These are phyloP conservation scores for Cadophora sp. DNA, from an alignment of 2,329 filamentous ascomycete genomes.

Conservation along the genomic window DNA sequence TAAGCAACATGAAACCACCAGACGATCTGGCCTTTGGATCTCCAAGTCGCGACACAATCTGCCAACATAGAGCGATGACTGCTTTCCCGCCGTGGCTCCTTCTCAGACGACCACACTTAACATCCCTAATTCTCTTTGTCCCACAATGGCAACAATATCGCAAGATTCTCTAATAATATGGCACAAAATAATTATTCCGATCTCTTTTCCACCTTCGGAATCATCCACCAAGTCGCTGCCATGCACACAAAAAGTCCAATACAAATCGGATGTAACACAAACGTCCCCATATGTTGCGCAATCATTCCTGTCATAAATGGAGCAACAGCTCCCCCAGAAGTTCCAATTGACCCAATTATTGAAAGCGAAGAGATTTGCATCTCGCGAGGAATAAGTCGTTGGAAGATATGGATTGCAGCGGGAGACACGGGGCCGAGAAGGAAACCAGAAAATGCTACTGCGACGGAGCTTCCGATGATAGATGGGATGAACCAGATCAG, in stretches of 20 bases:
- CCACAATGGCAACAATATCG: too few relatives aligned
- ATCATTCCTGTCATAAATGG: conserved; percentile 54
- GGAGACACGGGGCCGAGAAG: conserved; percentile 81
- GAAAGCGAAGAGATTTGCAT: conserved; percentile 67
- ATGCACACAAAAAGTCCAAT: conserved; percentile 32
- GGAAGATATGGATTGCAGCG: conserved; percentile 68
- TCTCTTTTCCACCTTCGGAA: conserved; percentile 29
- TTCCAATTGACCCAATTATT: conserved; percentile 71
- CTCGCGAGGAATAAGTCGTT: conserved; percentile 61
- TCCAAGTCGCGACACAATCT: too few relatives aligned
- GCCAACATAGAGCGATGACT: too few relatives aligned
- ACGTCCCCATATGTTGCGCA: conserved; percentile 51
- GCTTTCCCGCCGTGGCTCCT: too few relatives aligned
- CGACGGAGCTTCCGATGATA: conserved; percentile 69
- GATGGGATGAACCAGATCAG: conserved; percentile 79
- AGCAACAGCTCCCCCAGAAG: conserved; percentile 72
- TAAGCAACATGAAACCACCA: too few relatives aligned
- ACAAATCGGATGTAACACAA: conserved; percentile 46
- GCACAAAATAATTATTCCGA: conserved; percentile 9
- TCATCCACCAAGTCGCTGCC: conserved; percentile 27
- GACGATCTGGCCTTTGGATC: too few relatives aligned
- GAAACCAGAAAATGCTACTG: conserved; percentile 72
- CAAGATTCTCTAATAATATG: too few relatives aligned
- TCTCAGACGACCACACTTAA: too few relatives aligned
- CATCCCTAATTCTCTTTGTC: too few relatives aligned